Evolutionary conservation across 257 asterid species (phyloP), one percentile per base, ranked within the genome.

Genomic region (Nicotiana paniculata): DNA sequence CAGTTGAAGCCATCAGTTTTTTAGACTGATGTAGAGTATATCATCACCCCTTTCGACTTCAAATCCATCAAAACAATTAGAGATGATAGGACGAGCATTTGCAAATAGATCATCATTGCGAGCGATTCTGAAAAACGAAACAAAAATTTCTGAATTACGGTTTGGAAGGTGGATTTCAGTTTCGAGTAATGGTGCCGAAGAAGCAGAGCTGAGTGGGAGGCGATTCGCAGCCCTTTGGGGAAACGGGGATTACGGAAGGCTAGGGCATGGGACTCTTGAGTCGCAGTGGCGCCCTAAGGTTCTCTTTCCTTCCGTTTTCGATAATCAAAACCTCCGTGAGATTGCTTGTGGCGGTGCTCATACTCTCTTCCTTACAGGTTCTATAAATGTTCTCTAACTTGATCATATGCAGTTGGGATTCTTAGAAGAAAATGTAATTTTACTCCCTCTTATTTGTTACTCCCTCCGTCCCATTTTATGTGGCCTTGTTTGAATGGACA

Each of bases 291-390:
- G 86, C 65, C 99, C 99, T 61, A 86, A 83, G 84, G 85, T 88
- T 82, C 84, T 93, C 81, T 53, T 30, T 53, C 82, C 97, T 35
- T 85, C 93, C 28, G 93, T 90, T 83, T 94, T 96, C 83, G 89
- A 75, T 83, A 66, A 90, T 90, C 94, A 90, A 88, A 84, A 85
- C 83, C 88, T 96, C 83, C 86, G 88, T 78, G 91, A 92, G 83
- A 89, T 96, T 82, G 93, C 97, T 55, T 94, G 97, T 72, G 99
- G 98, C 53, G 99, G 99, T 43, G 98, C 99, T 82, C 99, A 94
- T 84, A 91, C 98, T 17, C 99, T 94, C 77, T 96, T 96, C 72
- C 93, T 96, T 33, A 89, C 97, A 62, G 98, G 99, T 96, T 76
- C 65, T 35, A 18, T 37, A 18, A 33, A 46, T 37, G 37, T 61